Base-by-base conservation (phyloP, 768 basidiomycete genomes). In the Pisolithus tinctorius region DNA sequence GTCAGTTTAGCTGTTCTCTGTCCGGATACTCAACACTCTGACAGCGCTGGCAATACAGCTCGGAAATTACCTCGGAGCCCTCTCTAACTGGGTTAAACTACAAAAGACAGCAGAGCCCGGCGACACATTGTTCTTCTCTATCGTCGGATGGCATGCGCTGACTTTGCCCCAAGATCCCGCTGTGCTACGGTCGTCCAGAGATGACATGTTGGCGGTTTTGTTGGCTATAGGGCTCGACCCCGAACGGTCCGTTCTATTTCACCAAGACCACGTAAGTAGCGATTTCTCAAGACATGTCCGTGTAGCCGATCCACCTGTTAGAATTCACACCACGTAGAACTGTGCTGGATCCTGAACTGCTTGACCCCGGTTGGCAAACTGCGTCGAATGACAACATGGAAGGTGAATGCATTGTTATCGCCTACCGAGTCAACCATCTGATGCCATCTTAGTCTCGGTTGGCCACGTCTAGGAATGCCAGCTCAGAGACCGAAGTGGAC, bases 331-430 rank as follows among this genome's bases (percentile, higher is more conserved):
- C 94, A 97, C 61, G 77, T 83, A 1, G 93, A 97, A 58, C 70
- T 96, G 16, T 84, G 88, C 3, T 97, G 94, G 95, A 82, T 94
- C 45, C 65, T 97, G 51, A 88, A 80, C 56, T 95, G 92, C 59
- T 69, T 93, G 30, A 86, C 90, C 0, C 84, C 92, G 0, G 74
- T 94, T 20, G 91, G 92, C 9, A 83, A 82, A 58, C 70, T 97
- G 9, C 80, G 83, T 38, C 70, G 93, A 40, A 96, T 97, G 95
- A 97, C 93, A 4, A 93, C 91, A 0, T 97, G 94, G 93, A 98
- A 97, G 81, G 92, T 88, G 53, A 29, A 72, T 8, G 41, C 11
- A 54, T 14, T 9, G 31, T 10, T 23, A 3, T 25, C 10, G 9
- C 23, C 27, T 8, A 31, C n/a, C 14, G 34, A 11, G 30, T 17